phyloP scores from a whole-genome alignment of 352 stramenopile genomes.

The Phytophthora fragariae region DNA sequence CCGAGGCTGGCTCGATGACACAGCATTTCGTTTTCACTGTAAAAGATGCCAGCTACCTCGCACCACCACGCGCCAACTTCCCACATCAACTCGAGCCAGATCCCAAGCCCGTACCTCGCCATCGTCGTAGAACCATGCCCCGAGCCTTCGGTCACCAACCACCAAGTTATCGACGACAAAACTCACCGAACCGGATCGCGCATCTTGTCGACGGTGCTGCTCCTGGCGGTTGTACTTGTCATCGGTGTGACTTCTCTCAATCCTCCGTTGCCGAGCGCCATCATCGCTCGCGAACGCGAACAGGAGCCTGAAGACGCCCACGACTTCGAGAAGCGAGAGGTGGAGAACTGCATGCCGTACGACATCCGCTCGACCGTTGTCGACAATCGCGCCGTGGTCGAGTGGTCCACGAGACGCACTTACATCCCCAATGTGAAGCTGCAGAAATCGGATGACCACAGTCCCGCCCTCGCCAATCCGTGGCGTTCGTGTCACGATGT shows the following conservation, averaged over 20 bases:
- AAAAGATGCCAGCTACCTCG: slow-evolving; percentile 19
- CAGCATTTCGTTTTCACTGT: slow-evolving; percentile 13
- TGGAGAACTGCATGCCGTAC: slow-evolving; percentile 88
- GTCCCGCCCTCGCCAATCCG: slow-evolving; percentile 42
- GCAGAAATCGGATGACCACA: slow-evolving; percentile 44
- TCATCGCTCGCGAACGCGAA: slow-evolving; percentile 40
- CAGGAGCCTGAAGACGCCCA: slow-evolving; percentile 55
- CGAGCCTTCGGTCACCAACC: slow-evolving; percentile 4
- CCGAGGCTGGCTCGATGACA: neutral
- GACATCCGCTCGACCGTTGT: slow-evolving; percentile 77
- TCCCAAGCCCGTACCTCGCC: slow-evolving; percentile 16
- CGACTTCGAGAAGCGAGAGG: slow-evolving; percentile 80
- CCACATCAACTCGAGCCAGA: slow-evolving; percentile 18
- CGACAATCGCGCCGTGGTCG: slow-evolving; percentile 57
- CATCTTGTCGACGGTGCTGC: neutral
- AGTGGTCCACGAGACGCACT: slow-evolving; percentile 77
- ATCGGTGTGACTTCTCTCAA: neutral
- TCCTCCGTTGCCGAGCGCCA: slow-evolving; percentile 12
- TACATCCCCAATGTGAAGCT: slow-evolving; percentile 77
- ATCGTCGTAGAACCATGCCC: slow-evolving; percentile 29
- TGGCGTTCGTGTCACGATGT: slow-evolving; percentile 81
- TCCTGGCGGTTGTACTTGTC: neutral
- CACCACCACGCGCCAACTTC: slow-evolving; percentile 8
- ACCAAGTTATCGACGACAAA: neutral
- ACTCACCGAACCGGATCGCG: neutral